Conservation (phyloP, 2,329 filamentous ascomycete genomes). For the Trichophyton verrucosum region DNA sequence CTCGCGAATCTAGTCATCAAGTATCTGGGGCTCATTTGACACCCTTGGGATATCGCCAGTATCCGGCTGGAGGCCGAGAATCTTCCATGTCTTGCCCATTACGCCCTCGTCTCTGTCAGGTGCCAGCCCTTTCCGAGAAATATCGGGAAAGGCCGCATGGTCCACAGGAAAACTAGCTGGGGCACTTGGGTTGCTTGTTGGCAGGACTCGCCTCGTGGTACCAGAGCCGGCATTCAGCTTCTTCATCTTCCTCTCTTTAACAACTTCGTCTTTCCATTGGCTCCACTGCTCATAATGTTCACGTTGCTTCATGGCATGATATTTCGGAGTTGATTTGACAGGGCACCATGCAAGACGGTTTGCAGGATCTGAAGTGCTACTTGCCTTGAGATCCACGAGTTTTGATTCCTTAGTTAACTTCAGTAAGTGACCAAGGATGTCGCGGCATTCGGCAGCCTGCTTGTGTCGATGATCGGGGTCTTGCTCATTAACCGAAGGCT, state of each 20-base stretch:
- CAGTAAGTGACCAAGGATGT: conserved; percentile 32
- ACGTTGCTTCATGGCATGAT: conserved; percentile 33
- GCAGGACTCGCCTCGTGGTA: too few species aligned
- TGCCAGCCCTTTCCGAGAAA: conserved; percentile 16
- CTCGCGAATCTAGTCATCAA: background rate
- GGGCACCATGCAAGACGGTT: conserved; percentile 31
- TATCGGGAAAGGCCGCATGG: background rate
- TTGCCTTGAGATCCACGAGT: conserved; percentile 29
- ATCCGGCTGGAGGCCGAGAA: conserved; percentile 27
- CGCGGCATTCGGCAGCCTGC: conserved; percentile 28
- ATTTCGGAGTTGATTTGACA: conserved; percentile 31
- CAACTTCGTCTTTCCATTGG: conserved; percentile 33
- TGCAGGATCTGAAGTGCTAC: conserved; percentile 16
- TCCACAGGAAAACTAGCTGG: background rate
- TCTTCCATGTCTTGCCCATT: conserved; percentile 32
- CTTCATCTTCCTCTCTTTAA: conserved; percentile 26
- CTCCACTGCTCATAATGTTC: conserved; percentile 37
- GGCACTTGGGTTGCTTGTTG: background rate
- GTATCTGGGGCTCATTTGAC: background rate
- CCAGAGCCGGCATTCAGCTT: conserved; percentile 3
- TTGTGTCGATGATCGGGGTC: conserved; percentile 18
- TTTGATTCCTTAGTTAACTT: conserved; percentile 32
- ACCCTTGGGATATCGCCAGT: background rate
- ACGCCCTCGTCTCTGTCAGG: conserved; percentile 17
- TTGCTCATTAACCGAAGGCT: conserved; percentile 22